Conservation (phyloP, 1,284 basidiomycete genomes). For the Rhodotorula glutinis region DNA sequence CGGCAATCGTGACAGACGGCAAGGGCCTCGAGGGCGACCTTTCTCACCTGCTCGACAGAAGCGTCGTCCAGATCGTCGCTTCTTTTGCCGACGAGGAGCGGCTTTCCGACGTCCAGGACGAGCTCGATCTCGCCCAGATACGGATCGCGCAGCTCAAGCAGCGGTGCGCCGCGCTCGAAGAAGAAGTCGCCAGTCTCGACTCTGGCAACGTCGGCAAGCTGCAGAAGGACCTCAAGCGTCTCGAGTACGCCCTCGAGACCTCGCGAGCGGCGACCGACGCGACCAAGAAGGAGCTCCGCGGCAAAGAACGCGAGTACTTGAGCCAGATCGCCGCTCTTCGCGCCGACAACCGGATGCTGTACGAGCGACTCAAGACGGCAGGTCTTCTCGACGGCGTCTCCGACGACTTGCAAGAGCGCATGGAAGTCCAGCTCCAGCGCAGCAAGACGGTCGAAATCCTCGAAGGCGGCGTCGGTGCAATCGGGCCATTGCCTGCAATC, state of each 20-base stretch:
- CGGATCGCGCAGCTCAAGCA: constrained; percentile 61
- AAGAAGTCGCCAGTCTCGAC: constrained; percentile 72
- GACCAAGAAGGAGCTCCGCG: constrained; percentile 61
- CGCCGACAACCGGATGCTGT: constrained; percentile 87
- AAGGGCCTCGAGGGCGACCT: constrained; percentile 69
- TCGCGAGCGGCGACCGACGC: constrained; percentile 72
- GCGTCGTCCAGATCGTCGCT: constrained; percentile 82
- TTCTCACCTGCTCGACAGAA: constrained; percentile 79
- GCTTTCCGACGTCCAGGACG: constrained; percentile 72
- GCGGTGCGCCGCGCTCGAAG: constrained; percentile 60
- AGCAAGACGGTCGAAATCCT: constrained; percentile 79
- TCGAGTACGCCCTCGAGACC: constrained; percentile 74
- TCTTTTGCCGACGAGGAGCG: constrained; percentile 90
- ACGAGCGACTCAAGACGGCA: constrained; percentile 83
- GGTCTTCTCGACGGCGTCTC: constrained; percentile 77
- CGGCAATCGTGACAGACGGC: constrained; percentile 84
- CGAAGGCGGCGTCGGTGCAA: constrained; percentile 50
- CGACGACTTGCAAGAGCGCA: constrained; percentile 70
- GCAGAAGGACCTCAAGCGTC: constrained; percentile 66
- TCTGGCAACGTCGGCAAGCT: constrained; percentile 81
- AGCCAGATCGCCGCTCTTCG: constrained; percentile 84
- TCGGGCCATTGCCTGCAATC: constrained; percentile 37
- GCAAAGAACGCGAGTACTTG: constrained; percentile 78
- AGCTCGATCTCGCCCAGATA: constrained; percentile 66
- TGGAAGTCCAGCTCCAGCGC: constrained; percentile 79